These are phyloP conservation scores for Nymphaea colorata DNA, from an alignment of 164 flowering plant species.

Conservation along the genomic window DNA sequence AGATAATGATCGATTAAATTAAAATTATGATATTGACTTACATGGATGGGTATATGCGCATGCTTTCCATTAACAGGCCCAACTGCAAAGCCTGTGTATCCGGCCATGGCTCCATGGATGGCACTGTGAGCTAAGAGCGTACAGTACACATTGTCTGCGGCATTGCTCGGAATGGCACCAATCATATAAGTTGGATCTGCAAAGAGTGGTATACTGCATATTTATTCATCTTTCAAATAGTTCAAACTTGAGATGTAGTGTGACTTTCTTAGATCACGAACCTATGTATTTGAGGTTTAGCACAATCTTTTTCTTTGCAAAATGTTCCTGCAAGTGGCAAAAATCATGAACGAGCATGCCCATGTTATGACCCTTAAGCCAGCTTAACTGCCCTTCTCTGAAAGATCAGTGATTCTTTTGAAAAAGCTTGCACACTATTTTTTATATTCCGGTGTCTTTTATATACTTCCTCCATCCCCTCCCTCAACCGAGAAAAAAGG, in stretches of 20 bases:
- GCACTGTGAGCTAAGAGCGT: conserved; percentile 96
- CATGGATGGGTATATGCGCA: conserved; percentile 73
- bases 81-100: conserved; percentile 73
- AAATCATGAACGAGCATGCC: no score
- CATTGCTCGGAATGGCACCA: conserved; percentile 88
- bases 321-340: conserved; percentile 55
- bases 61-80: conserved; percentile 95
- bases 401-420: no score
- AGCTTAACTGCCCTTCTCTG: no score
- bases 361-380: no score
- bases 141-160: conserved; percentile 92
- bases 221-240: neutral
- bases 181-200: conserved; percentile 98
- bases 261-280: conserved; percentile 6
- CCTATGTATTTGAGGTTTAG: conserved; percentile 86
- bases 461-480: no score
- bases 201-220: neutral
- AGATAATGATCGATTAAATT: no score
- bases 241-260: neutral
- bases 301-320: conserved; percentile 30
- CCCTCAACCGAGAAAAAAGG: no score
- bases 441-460: no score
- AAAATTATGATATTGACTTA: conserved; percentile 19
- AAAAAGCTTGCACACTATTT: no score
- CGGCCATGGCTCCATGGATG: conserved; percentile 97